Evolutionary conservation across 2,329 filamentous ascomycete species (phyloP), one percentile per base, ranked within the genome.

Genomic region (Calonectria hongkongensis): DNA sequence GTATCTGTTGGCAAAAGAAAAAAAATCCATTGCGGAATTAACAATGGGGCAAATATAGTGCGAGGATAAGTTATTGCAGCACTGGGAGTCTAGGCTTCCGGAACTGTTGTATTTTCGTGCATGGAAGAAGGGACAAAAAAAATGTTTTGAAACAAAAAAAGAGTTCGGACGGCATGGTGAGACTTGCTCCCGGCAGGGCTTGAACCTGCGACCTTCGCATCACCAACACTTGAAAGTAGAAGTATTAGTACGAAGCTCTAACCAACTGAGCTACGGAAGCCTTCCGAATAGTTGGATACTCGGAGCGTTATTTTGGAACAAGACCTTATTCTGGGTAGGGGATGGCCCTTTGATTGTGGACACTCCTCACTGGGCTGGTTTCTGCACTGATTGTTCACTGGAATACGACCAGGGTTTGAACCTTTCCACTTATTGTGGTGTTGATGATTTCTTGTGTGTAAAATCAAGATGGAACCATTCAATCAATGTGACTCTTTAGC

Each of bases 261-360:
- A 79, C 78, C 76, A 79, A 79, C 78, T 79, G 78, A 79, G 78
- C 78, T 79, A 79, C 75, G 78, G 78, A 79, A 79, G 78, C 78
- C 77, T 51, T 78, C 74, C 77, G 75, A 64, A 65, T 64, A 28
- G 66, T 60, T 64, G 51, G 4, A 13, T 1, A 2, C 4, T 6
- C 2, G 9, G 6, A 4, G n/a, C 1, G 15, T 8, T 56, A 25
- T 39, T 56, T 10, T 13, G 2, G 1, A 36, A 36, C 33, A 5
- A 36, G 36, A 5, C 1, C 4, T n/a, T 56, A 39, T 18, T 15
- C 15, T 15, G 18, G 2, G 18, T 3, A n/a, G 7, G 13, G 15
- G 41, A 6, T 43, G 3, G 15, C 12, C 9, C 4, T 5, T 33
- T 33, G 30, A 33, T 10, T 10, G 33, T 36, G 33, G 33, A 36